Evolutionary conservation across 345 rosid genomes (phyloP).

Genomic region (Mangifera indica): DNA sequence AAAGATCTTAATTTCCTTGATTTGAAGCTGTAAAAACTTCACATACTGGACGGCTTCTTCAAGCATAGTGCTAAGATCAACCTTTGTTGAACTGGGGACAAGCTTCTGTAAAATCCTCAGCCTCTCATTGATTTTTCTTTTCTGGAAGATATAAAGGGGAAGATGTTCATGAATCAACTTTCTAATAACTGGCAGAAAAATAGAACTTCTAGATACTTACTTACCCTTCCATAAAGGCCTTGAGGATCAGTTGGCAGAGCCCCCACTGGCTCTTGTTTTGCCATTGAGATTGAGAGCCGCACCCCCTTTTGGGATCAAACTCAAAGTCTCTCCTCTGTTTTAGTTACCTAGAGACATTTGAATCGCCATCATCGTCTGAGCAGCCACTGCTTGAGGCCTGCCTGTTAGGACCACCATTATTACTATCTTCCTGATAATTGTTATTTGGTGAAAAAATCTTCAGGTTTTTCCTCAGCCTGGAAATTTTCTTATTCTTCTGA

Average conservation of each 20-base stretch:
- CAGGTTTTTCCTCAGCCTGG: conserved; percentile 40
- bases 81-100: conserved; percentile 95
- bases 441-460: conserved; percentile 23
- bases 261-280: conserved; percentile 73
- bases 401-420: conserved; percentile 22
- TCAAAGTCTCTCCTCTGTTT: conserved; percentile 39
- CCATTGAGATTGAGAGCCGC: conserved; percentile 51
- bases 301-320: conserved; percentile 36
- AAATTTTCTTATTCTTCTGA: conserved; percentile 44
- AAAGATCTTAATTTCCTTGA: conserved; percentile 54
- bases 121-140: conserved; percentile 86
- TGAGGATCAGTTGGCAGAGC: conserved; percentile 83
- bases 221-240: conserved; percentile 82
- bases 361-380: conserved; percentile 48
- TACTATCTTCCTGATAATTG: conserved; percentile 36
- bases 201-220: background rate
- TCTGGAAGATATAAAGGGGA: conserved; percentile 39
- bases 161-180: background rate
- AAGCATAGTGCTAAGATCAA: conserved; percentile 93
- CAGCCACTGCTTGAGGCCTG: conserved; percentile 46
- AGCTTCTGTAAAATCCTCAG: conserved; percentile 70
- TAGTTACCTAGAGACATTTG: conserved; percentile 42
- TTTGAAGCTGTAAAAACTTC: conserved; percentile 82
- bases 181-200: background rate
- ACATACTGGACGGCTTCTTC: conserved; percentile 93